Evolutionary conservation across 768 basidiomycete species (phyloP), one percentile per base, ranked within the genome.

Genomic region (Boletus speciosus): DNA sequence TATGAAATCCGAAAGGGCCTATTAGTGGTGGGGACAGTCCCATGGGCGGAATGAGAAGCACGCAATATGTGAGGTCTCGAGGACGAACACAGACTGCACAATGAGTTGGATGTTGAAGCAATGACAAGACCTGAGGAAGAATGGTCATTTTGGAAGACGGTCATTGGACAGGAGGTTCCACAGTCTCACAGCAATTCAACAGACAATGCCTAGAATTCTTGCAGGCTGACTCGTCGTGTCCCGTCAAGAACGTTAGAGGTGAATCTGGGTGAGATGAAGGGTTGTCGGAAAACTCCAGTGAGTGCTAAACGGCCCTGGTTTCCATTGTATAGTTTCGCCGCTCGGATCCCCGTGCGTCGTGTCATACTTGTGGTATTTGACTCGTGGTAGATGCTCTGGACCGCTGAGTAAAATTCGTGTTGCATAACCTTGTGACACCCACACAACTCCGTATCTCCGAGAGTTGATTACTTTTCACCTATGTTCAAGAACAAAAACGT

Each of bases 21-120:
- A 34, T 21, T 14, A n/a, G 11, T 47, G 19, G 34, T 19, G 16
- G 15, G 12, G 31, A 27, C 21, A 32, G n/a, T 16, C 5, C 31
- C 29, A 23, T 44, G 15, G 27, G 8, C 1, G 34, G 23, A n/a
- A 40, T 46, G 49, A 55, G 34, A 37, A 49, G n/a, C 29, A 23
- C 8, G 14, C 16, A 1, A 39, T 45, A n/a, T 10, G 6, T 29
- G 27, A 39, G 21, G 10, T 32, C 3, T 14, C n/a, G 38, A 43
- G n/a, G 21, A 54, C 59, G 38, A 61, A 65, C 59, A 47, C 23
- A 55, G 47, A 38, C 40, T 57, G 23, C 54, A 65, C 34, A 60
- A 27, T 27, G 59, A 32, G 29, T 45, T 54, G 34, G 50, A 21
- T 34, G 52, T 56, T 35, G 54, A 54, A 31, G 52, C 58, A 15